Base-by-base conservation (phyloP, 768 basidiomycete species). In the Guyanaporus albipodus region DNA sequence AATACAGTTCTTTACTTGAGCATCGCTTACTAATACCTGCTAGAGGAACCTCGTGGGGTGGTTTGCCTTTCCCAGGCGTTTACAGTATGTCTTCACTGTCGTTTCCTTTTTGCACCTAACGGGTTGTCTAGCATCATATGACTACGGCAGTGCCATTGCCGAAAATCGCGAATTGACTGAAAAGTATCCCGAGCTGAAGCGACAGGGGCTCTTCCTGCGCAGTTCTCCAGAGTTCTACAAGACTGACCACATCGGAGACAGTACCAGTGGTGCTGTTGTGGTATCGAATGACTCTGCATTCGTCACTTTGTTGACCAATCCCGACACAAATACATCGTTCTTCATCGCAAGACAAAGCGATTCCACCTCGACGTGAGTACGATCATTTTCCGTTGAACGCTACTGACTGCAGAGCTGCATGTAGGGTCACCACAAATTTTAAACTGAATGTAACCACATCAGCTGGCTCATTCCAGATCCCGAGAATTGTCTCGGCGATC, bases 21-120 rank as follows among this genome's bases (percentile, higher is more conserved):
- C 15, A 0, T 21, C 9, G 18, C 50, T 56, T 19, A 58, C 8
- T 12, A 19, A 17, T 17, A 31, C 18, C 19, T 54, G 39, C 40
- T 48, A 89, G 89, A 8, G 89, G 90, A 19, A 91, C 90, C 1
- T 89, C 85, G 11, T 92, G 88, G 87, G 90, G 87, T 32, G 85
- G 75, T 9, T 70, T 91, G 34, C 85, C 90, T 2, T 87, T 81
- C 70, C 88, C 79, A 12, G 85, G 82, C 8, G 89, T 87, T 14
- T 82, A 83, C 59, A 81, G 73, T 61, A 58, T 63, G 67, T 59
- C 38, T 42, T 21, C 34, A 17, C n/a, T 19, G 29, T 11, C 39
- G 6, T 10, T 39, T 12, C 18, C 21, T 42, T 19, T 28, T 9
- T 14, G 41, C 8, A 17, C 15, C 37, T 51, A 48, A 49, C 34